These are phyloP conservation scores for Hippophae rhamnoides DNA, from an alignment of 306 rosid species.

Conservation along the genomic window DNA sequence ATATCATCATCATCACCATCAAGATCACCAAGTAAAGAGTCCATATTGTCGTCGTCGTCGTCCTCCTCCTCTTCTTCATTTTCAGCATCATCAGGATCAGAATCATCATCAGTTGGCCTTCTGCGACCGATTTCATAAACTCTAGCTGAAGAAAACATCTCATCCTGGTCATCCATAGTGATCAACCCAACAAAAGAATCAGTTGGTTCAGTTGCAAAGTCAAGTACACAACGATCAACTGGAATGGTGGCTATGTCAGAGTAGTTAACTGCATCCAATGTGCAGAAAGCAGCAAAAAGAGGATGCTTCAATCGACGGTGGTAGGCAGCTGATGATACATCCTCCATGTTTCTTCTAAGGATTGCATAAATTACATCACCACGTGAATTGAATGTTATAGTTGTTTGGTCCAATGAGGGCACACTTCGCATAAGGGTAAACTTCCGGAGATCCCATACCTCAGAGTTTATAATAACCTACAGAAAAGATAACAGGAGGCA, in stretches of 20 bases:
- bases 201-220: slow-evolving; percentile 80
- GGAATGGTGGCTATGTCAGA: slow-evolving; percentile 84
- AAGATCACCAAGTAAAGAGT: slow-evolving; percentile 69
- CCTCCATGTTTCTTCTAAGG: slow-evolving; percentile 86
- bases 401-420: slow-evolving; percentile 88
- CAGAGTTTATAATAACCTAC: slow-evolving; percentile 93
- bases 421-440: slow-evolving; percentile 80
- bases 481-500: not conserved
- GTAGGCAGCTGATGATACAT: slow-evolving; percentile 86
- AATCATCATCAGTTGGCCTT: slow-evolving; percentile 86
- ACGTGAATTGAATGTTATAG: slow-evolving; percentile 75
- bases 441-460: slow-evolving; percentile 98
- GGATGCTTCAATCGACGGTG: slow-evolving; percentile 81
- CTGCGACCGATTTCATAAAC: slow-evolving; percentile 88
- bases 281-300: slow-evolving; percentile 83
- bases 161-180: slow-evolving; percentile 93
- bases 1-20: slow-evolving; percentile 58
- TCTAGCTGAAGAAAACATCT: slow-evolving; percentile 87
- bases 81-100: slow-evolving; percentile 97
- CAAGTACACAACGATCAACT: slow-evolving; percentile 93
- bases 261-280: slow-evolving; percentile 94
- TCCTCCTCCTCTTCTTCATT: slow-evolving; percentile 86
- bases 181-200: slow-evolving; percentile 93
- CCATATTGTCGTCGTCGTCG: slow-evolving; percentile 42
- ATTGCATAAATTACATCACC: slow-evolving; percentile 97